Base-by-base conservation (phyloP, 2,329 filamentous ascomycete species). In the Grosmannia clavigera region DNA sequence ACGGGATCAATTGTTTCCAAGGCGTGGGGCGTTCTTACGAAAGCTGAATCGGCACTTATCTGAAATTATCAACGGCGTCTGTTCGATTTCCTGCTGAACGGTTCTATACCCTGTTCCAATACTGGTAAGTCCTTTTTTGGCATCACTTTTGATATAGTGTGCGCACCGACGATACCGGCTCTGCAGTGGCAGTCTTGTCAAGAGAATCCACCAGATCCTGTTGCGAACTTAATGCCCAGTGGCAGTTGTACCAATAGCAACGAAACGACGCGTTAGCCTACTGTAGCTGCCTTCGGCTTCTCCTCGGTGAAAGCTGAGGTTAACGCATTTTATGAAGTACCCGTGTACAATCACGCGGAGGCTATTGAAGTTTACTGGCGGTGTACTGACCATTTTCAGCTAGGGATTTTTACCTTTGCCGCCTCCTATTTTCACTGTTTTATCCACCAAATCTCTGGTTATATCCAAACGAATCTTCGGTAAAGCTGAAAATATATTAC, bases 1-100 rank as follows among this genome's bases (percentile, higher is more conserved):
- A 35, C 54, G n/a, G 53, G 55, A 48, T 56, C 57, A 27, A 5
- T 61, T 38, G 38, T 61, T 61, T 61, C 57, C 56, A 46, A 59
- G 60, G 60, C 60, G 53, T 59, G 60, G 57, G 57, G 60, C 54
- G 53, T 59, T 59, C 19, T 35, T 58, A 57, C 56, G 53, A 61
- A 51, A 38, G 50, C 40, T 56, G 43, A 40, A 58, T 52, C 29
- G 57, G 52, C 56, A n/a, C 31, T 43, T 55, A 38, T 38, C 40
- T 51, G 33, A 33, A 22, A 52, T 46, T 59, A 16, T 54, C 53
- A 40, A 53, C 38, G 53, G 33, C 53, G 48, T 61, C 58, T 48
- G 54, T 61, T 43, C 43, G 27, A 5, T 57, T 57, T 57, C 43
- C 43, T 59, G 55, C 55, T 53, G 27, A 43, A 48, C 50, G 58